A percentile compares a stretch with the other conserved stretches of the same genome.
phyloP scores from a whole-genome alignment of 768 basidiomycete genomes.

The Kwoniella dendrophila region DNA sequence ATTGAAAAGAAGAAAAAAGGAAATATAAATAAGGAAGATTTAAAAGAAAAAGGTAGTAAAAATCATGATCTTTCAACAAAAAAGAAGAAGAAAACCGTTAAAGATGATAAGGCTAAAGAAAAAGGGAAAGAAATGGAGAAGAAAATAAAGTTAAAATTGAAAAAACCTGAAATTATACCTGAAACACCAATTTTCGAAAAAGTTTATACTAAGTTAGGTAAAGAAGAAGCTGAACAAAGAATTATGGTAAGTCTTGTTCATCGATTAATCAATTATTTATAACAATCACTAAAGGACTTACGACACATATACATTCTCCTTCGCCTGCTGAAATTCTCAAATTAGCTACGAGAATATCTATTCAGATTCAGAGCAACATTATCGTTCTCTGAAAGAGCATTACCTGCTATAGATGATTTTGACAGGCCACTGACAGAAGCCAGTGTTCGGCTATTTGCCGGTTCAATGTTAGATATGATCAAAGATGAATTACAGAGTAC shows the following conservation, averaged over 20 bases:
- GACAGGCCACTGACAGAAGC: constrained; percentile 46
- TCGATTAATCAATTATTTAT: not conserved
- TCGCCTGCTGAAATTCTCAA: too few species aligned
- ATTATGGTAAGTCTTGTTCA: constrained; percentile 27
- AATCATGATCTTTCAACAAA: not conserved
- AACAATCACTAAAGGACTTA: too few species aligned
- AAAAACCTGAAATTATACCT: constrained; percentile 8
- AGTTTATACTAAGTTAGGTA: constrained; percentile 32
- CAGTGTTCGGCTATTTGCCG: constrained; percentile 38
- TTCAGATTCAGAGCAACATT: constrained; percentile 33
- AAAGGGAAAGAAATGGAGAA: constrained; percentile 6
- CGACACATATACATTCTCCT: too few species aligned
- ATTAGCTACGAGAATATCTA: constrained; percentile 44
- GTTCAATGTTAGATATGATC: constrained; percentile 43
- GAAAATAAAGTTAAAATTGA: constrained; percentile 14
- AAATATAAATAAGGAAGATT: constrained; percentile 1
- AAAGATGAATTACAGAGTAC: constrained; percentile 28
- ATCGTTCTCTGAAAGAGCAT: constrained; percentile 33
- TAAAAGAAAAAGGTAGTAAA: not conserved
- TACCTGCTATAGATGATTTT: constrained; percentile 42
- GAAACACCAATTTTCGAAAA: constrained; percentile 41
- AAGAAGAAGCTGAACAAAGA: constrained; percentile 35
- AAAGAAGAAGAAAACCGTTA: constrained; percentile 4
- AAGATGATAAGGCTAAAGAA: constrained; percentile 15
- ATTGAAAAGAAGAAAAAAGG: not conserved